Percentiles rank a stretch among this genome's conserved stretches.
Evolutionary conservation across 83 land plant species (phyloP).

Genomic region (Picea engelmannii): DNA sequence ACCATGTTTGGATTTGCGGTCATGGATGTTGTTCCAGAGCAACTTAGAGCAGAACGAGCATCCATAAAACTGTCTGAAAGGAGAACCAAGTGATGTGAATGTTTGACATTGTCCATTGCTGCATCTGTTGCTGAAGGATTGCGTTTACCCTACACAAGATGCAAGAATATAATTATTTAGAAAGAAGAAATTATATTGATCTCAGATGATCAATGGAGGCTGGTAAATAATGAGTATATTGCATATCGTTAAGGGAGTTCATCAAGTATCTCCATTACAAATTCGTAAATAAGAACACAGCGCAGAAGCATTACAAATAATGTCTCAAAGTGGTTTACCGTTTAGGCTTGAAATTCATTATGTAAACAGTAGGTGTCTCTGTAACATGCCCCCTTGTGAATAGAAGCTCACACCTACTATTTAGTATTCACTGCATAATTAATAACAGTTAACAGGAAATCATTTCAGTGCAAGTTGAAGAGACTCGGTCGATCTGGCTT

Average conservation of each 20-base stretch:
- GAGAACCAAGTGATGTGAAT: constrained; percentile 75
- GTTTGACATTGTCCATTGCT: constrained; percentile 58
- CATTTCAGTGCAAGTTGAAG: too few species aligned
- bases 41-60: constrained; percentile 66
- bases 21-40: constrained; percentile 38
- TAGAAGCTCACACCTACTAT: neutral
- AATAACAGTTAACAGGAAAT: neutral
- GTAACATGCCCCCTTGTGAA: neutral
- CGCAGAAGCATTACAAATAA: neutral
- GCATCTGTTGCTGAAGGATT: constrained; percentile 68
- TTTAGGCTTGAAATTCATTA: neutral
- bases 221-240: neutral
- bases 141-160: constrained; percentile 62
- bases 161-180: neutral
- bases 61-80: constrained; percentile 87
- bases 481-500: too few species aligned
- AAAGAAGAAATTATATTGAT: neutral
- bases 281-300: too few species aligned
- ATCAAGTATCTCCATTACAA: neutral
- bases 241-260: neutral
- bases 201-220: neutral
- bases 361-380: neutral
- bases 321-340: neutral
- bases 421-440: neutral
- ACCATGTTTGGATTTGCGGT: constrained; percentile 33